Percentiles rank a stretch among this genome's conserved stretches.
These are phyloP conservation scores for Colletotrichum tamarilloi DNA, from an alignment of 2,329 filamentous ascomycete species.

Conservation along the genomic window DNA sequence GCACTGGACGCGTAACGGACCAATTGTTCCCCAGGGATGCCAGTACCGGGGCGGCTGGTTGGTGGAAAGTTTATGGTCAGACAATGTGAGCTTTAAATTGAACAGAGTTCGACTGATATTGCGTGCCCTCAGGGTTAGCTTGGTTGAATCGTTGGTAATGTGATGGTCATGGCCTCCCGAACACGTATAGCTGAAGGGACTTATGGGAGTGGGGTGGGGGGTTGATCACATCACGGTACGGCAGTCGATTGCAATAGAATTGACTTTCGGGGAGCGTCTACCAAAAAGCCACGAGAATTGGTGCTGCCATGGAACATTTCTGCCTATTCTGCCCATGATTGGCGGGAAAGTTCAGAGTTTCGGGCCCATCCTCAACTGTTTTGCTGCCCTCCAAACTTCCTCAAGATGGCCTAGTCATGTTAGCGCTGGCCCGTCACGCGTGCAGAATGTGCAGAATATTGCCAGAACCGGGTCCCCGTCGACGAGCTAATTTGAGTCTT, in stretches of 20 bases:
- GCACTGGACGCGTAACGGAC: slow-evolving; percentile 1
- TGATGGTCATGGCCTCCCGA: not conserved
- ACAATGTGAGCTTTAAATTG: slow-evolving; percentile 24
- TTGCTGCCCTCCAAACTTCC: not conserved
- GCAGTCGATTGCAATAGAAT: not conserved
- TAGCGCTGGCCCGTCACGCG: not conserved
- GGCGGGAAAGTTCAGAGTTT: not conserved
- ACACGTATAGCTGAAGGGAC: slow-evolving; percentile 17
- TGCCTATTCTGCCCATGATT: not conserved
- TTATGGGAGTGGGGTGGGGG: slow-evolving; percentile 14
- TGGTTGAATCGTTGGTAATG: not conserved
- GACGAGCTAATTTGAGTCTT: not conserved
- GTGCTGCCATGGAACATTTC: not conserved
- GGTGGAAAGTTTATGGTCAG: slow-evolving; percentile 31
- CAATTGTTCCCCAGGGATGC: slow-evolving; percentile 4
- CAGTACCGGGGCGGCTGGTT: slow-evolving; percentile 11
- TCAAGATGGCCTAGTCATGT: no score
- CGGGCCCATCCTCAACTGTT: not conserved
- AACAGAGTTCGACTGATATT: slow-evolving; percentile 18
- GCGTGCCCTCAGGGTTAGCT: not conserved
- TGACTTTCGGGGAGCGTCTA: slow-evolving; percentile 8
- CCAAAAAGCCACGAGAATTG: not conserved
- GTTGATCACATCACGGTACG: not conserved
- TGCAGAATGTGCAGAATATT: not conserved
- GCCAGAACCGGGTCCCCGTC: not conserved